A percentile compares a stretch with the other conserved stretches of the same genome.
These are phyloP conservation scores for Ananas comosus DNA, from an alignment of 176 grass and related monocot species.

Conservation along the genomic window DNA sequence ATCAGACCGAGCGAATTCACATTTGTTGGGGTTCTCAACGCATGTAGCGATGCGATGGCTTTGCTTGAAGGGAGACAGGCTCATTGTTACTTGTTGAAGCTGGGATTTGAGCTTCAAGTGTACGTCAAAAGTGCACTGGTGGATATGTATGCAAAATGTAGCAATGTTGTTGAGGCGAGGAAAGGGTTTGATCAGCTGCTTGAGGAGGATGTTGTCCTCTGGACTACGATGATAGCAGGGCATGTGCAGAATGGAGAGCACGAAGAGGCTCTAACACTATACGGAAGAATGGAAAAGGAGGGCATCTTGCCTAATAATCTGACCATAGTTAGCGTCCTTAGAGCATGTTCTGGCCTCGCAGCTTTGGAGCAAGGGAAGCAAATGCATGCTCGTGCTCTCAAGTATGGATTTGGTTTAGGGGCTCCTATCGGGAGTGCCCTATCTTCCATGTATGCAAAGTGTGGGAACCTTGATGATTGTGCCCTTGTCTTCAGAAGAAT, in stretches of 20 bases:
- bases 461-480: slow-evolving; percentile 54
- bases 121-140: slow-evolving; percentile 72
- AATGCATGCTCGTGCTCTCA: slow-evolving; percentile 47
- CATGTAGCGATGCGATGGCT: slow-evolving; percentile 35
- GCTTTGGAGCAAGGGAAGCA: slow-evolving; percentile 61
- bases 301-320: slow-evolving; percentile 46
- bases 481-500: slow-evolving; percentile 49
- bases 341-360: slow-evolving; percentile 51
- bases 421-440: slow-evolving; percentile 55
- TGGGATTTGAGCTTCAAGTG: slow-evolving; percentile 46
- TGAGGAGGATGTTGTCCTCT: slow-evolving; percentile 46
- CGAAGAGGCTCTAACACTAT: slow-evolving; percentile 50
- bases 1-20: slow-evolving; percentile 59
- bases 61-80: slow-evolving; percentile 46
- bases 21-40: slow-evolving; percentile 62
- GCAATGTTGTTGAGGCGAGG: slow-evolving; percentile 46
- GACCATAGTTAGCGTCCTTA: slow-evolving; percentile 46
- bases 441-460: slow-evolving; percentile 77
- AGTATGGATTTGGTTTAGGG: slow-evolving; percentile 46
- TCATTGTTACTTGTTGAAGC: slow-evolving; percentile 55
- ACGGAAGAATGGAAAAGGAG: slow-evolving; percentile 50
- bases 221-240: slow-evolving; percentile 56
- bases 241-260: slow-evolving; percentile 72
- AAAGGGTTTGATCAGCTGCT: slow-evolving; percentile 49
- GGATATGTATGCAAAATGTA: slow-evolving; percentile 71